Evolutionary conservation across 2,329 filamentous ascomycete genomes (phyloP).

Genomic region (Allantophomopsis cytisporea): DNA sequence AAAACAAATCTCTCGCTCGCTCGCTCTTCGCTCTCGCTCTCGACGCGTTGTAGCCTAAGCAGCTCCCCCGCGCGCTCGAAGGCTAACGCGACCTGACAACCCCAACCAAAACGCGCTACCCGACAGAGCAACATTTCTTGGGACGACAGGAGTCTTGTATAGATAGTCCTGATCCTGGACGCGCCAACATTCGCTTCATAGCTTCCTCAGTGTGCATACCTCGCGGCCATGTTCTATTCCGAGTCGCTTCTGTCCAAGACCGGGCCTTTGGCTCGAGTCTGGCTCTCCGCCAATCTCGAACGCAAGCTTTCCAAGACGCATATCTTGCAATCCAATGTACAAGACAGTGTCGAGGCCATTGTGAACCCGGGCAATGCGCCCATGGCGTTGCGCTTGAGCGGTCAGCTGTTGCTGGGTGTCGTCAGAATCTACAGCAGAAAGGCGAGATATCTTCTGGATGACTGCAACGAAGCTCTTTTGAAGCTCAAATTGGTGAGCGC

Average conservation of each 20-base stretch:
- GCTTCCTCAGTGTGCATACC: too few relatives aligned
- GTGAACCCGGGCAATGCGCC: conserved; percentile 87
- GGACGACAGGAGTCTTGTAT: too few relatives aligned
- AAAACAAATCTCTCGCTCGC: too few relatives aligned
- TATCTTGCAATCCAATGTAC: conserved; percentile 86
- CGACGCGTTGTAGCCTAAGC: too few relatives aligned
- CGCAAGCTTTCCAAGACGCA: conserved; percentile 97
- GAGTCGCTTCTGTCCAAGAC: conserved; percentile 93
- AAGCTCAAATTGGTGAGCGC: conserved; percentile 87
- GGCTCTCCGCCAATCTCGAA: conserved; percentile 95
- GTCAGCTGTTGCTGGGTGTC: conserved; percentile 87
- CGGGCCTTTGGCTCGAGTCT: conserved; percentile 91
- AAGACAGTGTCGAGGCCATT: conserved; percentile 89
- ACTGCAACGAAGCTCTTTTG: conserved; percentile 93
- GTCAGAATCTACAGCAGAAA: conserved; percentile 97
- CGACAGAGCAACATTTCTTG: too few relatives aligned
- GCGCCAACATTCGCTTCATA: too few relatives aligned
- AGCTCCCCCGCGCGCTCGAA: too few relatives aligned
- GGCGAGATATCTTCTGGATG: conserved; percentile 87
- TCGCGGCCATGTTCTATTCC: conserved; percentile 80
- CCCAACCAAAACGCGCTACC: too few relatives aligned
- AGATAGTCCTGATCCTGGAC: too few relatives aligned
- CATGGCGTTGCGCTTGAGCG: conserved; percentile 86
- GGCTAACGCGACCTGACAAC: too few relatives aligned
- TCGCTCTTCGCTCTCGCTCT: too few relatives aligned